Conservation (phyloP, 176 grass and related monocot genomes). For the Tuctoria greenei region DNA sequence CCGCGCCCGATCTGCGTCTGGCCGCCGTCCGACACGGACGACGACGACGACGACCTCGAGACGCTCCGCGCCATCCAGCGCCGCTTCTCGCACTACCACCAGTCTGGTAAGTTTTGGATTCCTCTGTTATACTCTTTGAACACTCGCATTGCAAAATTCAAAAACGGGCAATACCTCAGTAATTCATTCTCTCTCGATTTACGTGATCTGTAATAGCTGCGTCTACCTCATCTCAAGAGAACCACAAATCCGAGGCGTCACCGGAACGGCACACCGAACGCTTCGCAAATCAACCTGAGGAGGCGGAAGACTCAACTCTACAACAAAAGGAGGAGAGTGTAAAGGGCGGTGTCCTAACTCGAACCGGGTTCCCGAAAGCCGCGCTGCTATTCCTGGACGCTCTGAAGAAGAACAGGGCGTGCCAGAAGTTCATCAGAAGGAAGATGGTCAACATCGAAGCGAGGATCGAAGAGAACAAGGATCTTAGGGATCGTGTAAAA, state of each 20-base stretch:
- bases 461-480: constrained; percentile 89
- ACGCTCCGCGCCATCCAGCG: constrained; percentile 79
- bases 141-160: not conserved
- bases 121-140: not conserved
- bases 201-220: constrained; percentile 33
- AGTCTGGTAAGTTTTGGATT: constrained; percentile 45
- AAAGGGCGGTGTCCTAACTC: constrained; percentile 1
- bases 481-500: constrained; percentile 74
- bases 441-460: constrained; percentile 81
- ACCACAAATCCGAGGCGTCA: constrained; percentile 23
- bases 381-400: constrained; percentile 67
- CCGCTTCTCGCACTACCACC: constrained; percentile 71
- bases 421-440: constrained; percentile 86
- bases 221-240: constrained; percentile 5
- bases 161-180: not conserved
- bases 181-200: constrained; percentile 20
- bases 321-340: constrained; percentile 31
- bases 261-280: not conserved
- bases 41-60: constrained; percentile 68
- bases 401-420: constrained; percentile 88
- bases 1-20: constrained; percentile 43
- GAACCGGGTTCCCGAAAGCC: constrained; percentile 57
- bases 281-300: not conserved
- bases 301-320: not conserved
- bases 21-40: constrained; percentile 48